Conservation (phyloP, 257 asterid genomes). For the Forsythia suspensa region DNA sequence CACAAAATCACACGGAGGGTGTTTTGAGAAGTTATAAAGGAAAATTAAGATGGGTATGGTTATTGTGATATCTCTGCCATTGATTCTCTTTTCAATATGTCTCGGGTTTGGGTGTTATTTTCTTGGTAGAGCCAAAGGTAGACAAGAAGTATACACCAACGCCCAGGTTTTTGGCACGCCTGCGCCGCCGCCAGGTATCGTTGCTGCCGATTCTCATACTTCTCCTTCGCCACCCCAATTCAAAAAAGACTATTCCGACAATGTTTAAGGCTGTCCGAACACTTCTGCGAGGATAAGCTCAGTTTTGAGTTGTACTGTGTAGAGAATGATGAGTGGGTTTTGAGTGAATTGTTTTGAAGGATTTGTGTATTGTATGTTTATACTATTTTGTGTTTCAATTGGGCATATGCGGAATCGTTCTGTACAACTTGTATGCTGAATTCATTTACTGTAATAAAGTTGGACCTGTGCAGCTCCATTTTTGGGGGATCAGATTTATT, state of each 20-base stretch:
- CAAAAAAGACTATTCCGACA: slow-evolving; percentile 43
- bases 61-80: slow-evolving; percentile 74
- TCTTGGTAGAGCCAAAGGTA: slow-evolving; percentile 78
- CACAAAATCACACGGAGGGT: not conserved
- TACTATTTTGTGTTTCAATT: not conserved
- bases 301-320: not conserved
- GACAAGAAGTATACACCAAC: slow-evolving; percentile 59
- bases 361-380: not conserved
- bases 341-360: not conserved
- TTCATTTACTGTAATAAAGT: not conserved
- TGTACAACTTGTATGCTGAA: slow-evolving; percentile 12
- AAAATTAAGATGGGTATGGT: slow-evolving; percentile 70
- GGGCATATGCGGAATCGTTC: not conserved
- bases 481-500: no score
- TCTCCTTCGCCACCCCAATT: slow-evolving; percentile 31
- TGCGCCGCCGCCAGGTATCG: slow-evolving; percentile 62
- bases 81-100: slow-evolving; percentile 63
- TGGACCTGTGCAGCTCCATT: no score
- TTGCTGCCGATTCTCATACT: slow-evolving; percentile 16
- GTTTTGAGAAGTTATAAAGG: not conserved
- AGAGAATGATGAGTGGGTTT: not conserved
- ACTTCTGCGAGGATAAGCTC: not conserved
- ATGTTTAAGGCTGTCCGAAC: slow-evolving; percentile 25
- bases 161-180: slow-evolving; percentile 82
- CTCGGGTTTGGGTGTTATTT: slow-evolving; percentile 85